Conservation (phyloP, 371 early-diverging fungal genomes). For the Actinomortierella ambigua region DNA sequence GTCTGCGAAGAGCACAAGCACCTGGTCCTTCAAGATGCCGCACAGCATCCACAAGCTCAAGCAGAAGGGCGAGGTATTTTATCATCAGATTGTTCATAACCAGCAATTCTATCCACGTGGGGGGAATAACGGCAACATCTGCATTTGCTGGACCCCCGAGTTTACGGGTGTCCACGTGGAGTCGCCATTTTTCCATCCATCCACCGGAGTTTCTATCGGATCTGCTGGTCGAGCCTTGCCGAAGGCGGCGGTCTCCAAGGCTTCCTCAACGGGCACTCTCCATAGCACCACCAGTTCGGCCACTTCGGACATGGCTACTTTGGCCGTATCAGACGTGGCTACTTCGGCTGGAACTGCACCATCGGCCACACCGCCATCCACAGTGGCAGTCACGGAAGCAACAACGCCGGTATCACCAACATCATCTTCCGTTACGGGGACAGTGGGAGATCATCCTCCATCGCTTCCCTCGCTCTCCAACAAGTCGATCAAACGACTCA, state of each 20-base stretch:
- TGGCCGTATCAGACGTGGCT: too few relatives aligned
- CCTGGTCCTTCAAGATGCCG: constrained; percentile 35
- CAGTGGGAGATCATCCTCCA: too few relatives aligned
- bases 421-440: neutral
- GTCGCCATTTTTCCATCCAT: too few relatives aligned
- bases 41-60: constrained; percentile 33
- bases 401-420: too few relatives aligned
- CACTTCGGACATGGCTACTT: too few relatives aligned
- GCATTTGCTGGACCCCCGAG: neutral
- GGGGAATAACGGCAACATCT: constrained; percentile 10
- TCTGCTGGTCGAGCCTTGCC: too few relatives aligned
- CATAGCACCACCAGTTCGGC: neutral
- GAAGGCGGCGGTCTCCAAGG: constrained; percentile 15
- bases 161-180: constrained; percentile 35
- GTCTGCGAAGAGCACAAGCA: constrained; percentile 19
- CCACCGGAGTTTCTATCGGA: too few relatives aligned
- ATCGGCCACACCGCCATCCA: neutral
- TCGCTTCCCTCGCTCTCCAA: constrained; percentile 8
- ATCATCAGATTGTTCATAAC: constrained; percentile 25
- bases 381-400: neutral
- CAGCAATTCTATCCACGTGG: neutral
- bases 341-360: too few relatives aligned
- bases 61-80: constrained; percentile 1
- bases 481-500: constrained; percentile 36
- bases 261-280: constrained; percentile 1